Conservation (phyloP, 805 yeast genomes). For the Vanderwaltozyma yarrowii region DNA sequence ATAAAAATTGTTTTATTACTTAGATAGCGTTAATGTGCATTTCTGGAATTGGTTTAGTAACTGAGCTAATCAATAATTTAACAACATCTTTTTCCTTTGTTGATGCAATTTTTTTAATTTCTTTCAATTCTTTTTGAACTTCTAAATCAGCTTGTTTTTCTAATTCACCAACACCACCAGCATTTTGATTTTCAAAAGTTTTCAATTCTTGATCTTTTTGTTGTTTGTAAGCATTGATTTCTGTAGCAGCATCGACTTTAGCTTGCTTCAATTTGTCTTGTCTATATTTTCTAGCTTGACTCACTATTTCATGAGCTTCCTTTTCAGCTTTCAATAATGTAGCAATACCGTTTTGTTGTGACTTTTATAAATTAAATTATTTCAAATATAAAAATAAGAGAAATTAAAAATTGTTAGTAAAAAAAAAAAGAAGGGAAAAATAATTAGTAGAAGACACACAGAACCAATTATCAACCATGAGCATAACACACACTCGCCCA, state of each 20-base stretch:
- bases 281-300: slow-evolving; percentile 81
- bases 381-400: too few species aligned
- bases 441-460: too few species aligned
- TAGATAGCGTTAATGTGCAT: slow-evolving; percentile 63
- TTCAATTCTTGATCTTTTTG: slow-evolving; percentile 77
- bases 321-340: slow-evolving; percentile 64
- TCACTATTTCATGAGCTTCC: slow-evolving; percentile 92
- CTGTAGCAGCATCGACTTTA: slow-evolving; percentile 82
- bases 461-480: too few species aligned
- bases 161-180: slow-evolving; percentile 37
- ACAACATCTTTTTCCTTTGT: slow-evolving; percentile 60
- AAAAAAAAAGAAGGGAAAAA: too few species aligned
- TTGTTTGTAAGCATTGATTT: slow-evolving; percentile 75
- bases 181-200: slow-evolving; percentile 61
- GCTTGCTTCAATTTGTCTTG: slow-evolving; percentile 82
- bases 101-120: slow-evolving; percentile 54
- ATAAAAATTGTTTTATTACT: too few species aligned
- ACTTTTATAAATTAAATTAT: slow-evolving; percentile 3
- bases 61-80: slow-evolving; percentile 68
- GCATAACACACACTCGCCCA: too few species aligned
- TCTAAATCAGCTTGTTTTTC: slow-evolving; percentile 69
- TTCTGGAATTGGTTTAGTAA: slow-evolving; percentile 69
- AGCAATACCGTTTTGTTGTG: slow-evolving; percentile 30
- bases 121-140: slow-evolving; percentile 59
- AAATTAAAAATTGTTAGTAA: too few species aligned